Evolutionary conservation across 805 yeast species (phyloP).

Genomic region (Grigorovia yakushimaensis): DNA sequence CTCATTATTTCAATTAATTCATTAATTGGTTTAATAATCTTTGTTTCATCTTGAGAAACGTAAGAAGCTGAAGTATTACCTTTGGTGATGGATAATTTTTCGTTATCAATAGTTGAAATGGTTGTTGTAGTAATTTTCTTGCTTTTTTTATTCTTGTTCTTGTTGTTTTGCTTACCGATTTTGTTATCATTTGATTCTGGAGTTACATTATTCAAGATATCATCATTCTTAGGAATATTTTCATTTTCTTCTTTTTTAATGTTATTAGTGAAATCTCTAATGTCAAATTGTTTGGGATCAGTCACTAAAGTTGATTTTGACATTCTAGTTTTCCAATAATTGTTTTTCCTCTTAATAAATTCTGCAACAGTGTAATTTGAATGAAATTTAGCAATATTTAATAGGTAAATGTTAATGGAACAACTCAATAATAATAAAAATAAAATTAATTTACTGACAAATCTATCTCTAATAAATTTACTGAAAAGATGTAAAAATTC

Average conservation of each 20-base stretch:
- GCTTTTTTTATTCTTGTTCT: constrained; percentile 2
- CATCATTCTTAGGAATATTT: not conserved
- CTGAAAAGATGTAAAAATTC: constrained; percentile 20
- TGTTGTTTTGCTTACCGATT: not conserved
- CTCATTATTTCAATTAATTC: constrained; percentile 58
- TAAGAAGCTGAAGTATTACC: not conserved
- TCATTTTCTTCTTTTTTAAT: constrained; percentile 15
- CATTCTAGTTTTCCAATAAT: not conserved
- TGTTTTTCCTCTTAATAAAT: constrained; percentile 6
- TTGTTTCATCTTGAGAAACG: not conserved
- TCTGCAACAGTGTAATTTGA: constrained; percentile 32
- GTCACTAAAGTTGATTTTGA: not conserved
- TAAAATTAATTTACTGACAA: constrained; percentile 68
- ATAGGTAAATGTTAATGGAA: constrained; percentile 71
- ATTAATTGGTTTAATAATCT: constrained; percentile 41
- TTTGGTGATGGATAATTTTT: not conserved
- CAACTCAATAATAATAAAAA: constrained; percentile 66
- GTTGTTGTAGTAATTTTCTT: too few species aligned
- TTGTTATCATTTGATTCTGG: not conserved
- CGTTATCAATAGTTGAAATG: not conserved
- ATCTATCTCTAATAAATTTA: constrained; percentile 65
- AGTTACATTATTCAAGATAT: not conserved
- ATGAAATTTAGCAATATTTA: constrained; percentile 75
- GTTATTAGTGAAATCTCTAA: constrained; percentile 6
- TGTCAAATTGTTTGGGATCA: not conserved